Evolutionary conservation across 1,284 basidiomycete genomes (phyloP).

Genomic region (Bondarzewia mesenterica): DNA sequence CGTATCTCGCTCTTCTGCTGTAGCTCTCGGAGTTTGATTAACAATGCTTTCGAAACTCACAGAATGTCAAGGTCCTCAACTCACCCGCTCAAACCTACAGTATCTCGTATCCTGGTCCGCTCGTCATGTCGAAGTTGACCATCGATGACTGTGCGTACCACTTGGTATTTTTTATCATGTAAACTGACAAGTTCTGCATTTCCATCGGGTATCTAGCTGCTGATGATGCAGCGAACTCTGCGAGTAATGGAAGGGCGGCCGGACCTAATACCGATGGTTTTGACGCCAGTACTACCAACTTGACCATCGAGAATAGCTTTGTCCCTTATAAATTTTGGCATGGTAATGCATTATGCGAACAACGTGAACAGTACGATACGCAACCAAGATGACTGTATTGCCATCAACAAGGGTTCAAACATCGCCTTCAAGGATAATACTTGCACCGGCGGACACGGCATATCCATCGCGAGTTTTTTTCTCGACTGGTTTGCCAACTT

Average conservation of each 20-base stretch:
- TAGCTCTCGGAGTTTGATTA: background rate
- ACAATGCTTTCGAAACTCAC: too few relatives aligned
- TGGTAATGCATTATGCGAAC: background rate
- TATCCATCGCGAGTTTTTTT: slow-evolving; percentile 33
- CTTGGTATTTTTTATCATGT: too few relatives aligned
- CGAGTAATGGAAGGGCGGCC: slow-evolving; percentile 30
- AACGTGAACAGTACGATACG: slow-evolving; percentile 2
- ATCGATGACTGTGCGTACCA: slow-evolving; percentile 30
- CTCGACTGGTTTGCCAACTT: background rate
- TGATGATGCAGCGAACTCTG: slow-evolving; percentile 33
- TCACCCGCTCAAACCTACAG: slow-evolving; percentile 28
- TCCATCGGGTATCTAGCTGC: slow-evolving; percentile 19
- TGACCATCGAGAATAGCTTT: slow-evolving; percentile 34
- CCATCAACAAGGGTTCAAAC: slow-evolving; percentile 49
- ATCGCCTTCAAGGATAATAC: slow-evolving; percentile 46
- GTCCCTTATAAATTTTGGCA: background rate
- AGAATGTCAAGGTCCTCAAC: slow-evolving; percentile 31
- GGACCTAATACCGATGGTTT: slow-evolving; percentile 48
- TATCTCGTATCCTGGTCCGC: slow-evolving; percentile 24
- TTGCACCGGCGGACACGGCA: slow-evolving; percentile 52
- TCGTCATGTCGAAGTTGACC: slow-evolving; percentile 23
- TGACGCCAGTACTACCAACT: slow-evolving; percentile 33
- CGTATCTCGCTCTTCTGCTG: slow-evolving; percentile 7
- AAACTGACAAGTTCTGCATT: too few relatives aligned
- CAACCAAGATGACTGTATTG: slow-evolving; percentile 46